phyloP scores from a whole-genome alignment of 177 flowering plant genomes.

The Vitis hybrid region DNA sequence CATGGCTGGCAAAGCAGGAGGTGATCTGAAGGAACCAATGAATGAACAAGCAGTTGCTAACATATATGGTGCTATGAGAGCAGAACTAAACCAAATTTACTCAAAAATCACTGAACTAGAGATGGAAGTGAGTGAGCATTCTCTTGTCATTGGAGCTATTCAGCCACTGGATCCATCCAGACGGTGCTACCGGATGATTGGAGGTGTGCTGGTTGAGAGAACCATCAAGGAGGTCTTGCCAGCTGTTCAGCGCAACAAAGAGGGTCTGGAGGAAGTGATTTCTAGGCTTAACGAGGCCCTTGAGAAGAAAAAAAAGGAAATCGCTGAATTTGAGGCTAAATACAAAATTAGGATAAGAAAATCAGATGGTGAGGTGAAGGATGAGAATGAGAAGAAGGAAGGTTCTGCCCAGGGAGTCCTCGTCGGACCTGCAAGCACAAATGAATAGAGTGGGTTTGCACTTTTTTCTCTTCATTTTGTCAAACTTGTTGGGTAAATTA shows the following conservation, averaged over 20 bases:
- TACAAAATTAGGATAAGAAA: constrained; percentile 75
- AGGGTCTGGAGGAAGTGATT: constrained; percentile 89
- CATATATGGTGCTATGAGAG: constrained; percentile 62
- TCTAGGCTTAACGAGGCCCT: constrained; percentile 65
- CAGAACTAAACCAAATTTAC: constrained; percentile 77
- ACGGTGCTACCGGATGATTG: constrained; percentile 88
- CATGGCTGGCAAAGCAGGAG: constrained; percentile 53
- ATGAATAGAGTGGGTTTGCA: constrained; percentile 20
- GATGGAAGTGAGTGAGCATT: constrained; percentile 92
- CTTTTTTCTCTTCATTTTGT: background rate
- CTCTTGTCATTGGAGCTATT: constrained; percentile 75
- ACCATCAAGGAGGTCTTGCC: constrained; percentile 88
- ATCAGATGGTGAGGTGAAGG: constrained; percentile 52
- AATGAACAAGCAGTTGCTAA: constrained; percentile 89
- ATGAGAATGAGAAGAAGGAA: constrained; percentile 61
- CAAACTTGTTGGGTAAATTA: background rate
- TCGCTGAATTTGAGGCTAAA: constrained; percentile 72
- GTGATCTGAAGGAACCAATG: constrained; percentile 47
- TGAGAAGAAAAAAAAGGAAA: constrained; percentile 81
- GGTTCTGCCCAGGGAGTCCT: constrained; percentile 91
- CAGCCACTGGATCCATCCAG: constrained; percentile 87
- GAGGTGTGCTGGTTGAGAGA: constrained; percentile 93
- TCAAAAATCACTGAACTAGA: constrained; percentile 89
- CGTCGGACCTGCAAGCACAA: constrained; percentile 73
- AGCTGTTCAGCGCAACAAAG: constrained; percentile 86